These are phyloP conservation scores for Neurospora sp. DNA, from an alignment of 495 filamentous ascomycete genomes.

Conservation along the genomic window DNA sequence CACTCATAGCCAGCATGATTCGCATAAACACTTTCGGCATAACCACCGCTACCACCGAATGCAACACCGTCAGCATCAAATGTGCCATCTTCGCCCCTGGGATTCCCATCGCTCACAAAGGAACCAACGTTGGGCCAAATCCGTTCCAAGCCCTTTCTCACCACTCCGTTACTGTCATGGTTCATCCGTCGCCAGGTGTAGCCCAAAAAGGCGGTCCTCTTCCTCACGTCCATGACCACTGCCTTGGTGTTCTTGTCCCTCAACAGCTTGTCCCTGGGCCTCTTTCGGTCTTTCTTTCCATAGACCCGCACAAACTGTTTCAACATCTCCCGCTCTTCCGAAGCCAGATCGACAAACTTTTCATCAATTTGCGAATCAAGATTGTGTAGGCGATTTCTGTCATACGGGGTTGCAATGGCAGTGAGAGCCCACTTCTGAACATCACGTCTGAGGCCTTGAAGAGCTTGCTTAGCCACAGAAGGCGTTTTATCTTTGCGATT, in stretches of 20 bases:
- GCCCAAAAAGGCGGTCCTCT: slow-evolving; percentile 74
- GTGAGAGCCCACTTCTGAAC: slow-evolving; percentile 30
- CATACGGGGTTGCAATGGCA: slow-evolving; percentile 33
- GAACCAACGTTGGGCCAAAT: background rate
- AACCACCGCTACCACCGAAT: background rate
- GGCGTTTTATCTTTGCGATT: background rate
- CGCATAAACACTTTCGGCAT: background rate
- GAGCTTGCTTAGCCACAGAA: background rate
- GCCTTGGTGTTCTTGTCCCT: slow-evolving; percentile 55
- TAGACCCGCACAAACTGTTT: slow-evolving; percentile 21
- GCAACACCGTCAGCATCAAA: background rate
- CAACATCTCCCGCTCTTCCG: slow-evolving; percentile 24
- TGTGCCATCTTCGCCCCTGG: background rate
- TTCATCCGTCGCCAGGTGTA: slow-evolving; percentile 62
- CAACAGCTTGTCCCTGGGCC: slow-evolving; percentile 70
- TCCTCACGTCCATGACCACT: slow-evolving; percentile 65
- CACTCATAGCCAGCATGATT: background rate
- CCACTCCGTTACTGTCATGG: slow-evolving; percentile 1
- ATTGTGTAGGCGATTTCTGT: slow-evolving; percentile 31
- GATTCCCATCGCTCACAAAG: background rate
- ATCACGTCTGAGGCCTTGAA: slow-evolving; percentile 25
- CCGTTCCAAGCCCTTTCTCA: background rate
- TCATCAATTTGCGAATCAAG: slow-evolving; percentile 38
- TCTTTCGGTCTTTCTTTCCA: slow-evolving; percentile 30
- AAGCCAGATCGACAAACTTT: slow-evolving; percentile 8